phyloP scores from a whole-genome alignment of 139 green algal genomes.

The Closterium sp. region DNA sequence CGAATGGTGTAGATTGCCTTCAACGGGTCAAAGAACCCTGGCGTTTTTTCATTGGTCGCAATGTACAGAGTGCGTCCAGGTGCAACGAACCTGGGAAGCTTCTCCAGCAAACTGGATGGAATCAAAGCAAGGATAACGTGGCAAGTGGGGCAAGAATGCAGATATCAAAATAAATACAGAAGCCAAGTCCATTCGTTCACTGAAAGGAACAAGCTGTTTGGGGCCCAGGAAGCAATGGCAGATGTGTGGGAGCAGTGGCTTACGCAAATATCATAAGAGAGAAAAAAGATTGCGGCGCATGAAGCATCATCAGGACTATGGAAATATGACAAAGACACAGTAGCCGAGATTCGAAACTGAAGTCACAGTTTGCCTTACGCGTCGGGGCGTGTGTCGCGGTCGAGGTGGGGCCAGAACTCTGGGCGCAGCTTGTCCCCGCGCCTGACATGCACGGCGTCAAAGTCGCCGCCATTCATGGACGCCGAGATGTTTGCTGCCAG shows the following conservation, averaged over 20 bases:
- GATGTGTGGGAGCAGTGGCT: no score
- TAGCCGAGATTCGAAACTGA: no score
- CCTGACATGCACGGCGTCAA: not conserved
- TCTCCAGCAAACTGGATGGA: not conserved
- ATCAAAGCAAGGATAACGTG: no score
- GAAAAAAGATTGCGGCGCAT: no score
- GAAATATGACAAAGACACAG: no score
- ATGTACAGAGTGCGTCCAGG: not conserved
- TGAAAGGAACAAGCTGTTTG: no score
- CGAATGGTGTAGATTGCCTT: not conserved
- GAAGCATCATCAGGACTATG: no score
- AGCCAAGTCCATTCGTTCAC: no score
- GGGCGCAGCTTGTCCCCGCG: not conserved
- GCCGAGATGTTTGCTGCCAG: not conserved
- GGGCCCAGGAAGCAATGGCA: no score
- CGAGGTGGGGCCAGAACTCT: not conserved
- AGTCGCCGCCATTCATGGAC: not conserved
- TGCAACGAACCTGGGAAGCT: constrained; percentile 6
- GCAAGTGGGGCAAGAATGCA: no score
- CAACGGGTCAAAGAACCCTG: constrained; percentile 6
- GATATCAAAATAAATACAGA: no score
- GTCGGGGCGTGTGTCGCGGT: not conserved
- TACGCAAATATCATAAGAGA: no score
- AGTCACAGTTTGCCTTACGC: not conserved
- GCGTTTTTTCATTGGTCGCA: not conserved